Conservation (phyloP, 148 eudicot species). For the Persicaria tinctoria region DNA sequence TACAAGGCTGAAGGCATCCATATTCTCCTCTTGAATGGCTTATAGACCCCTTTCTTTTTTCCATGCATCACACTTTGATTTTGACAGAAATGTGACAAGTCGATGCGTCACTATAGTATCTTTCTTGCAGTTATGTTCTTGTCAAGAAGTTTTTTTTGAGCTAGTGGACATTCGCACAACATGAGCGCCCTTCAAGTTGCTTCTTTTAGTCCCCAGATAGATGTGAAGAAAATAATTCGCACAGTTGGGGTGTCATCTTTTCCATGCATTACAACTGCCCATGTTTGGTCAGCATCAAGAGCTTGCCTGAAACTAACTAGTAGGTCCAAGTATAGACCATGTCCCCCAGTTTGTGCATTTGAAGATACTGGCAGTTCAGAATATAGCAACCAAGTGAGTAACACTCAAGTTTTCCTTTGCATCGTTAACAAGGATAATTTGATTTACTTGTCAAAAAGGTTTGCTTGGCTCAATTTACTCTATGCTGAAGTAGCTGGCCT, state of each 20-base stretch:
- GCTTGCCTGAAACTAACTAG: constrained; percentile 16
- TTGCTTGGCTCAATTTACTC: not conserved
- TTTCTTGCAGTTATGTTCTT: constrained; percentile 11
- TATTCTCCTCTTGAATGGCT: not conserved
- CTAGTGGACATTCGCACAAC: constrained; percentile 8
- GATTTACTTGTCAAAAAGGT: not conserved
- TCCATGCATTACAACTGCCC: constrained; percentile 14
- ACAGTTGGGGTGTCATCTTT: constrained; percentile 12
- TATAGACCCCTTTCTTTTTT: not conserved
- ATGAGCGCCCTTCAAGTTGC: constrained; percentile 48
- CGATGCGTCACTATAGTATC: not conserved
- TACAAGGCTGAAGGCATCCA: not conserved
- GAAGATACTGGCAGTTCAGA: constrained; percentile 38
- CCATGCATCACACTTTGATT: not conserved
- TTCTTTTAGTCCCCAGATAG: constrained; percentile 24
- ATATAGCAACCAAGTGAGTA: constrained; percentile 36
- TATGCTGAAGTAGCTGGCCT: not conserved
- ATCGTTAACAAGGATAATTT: not conserved
- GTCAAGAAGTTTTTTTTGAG: not conserved
- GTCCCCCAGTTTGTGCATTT: constrained; percentile 33
- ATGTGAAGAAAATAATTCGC: constrained; percentile 10
- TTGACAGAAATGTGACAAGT: not conserved
- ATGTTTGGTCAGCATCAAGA: constrained; percentile 12
- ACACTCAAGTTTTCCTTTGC: not conserved
- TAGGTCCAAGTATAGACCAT: constrained; percentile 15